Evolutionary conservation across 2,329 filamentous ascomycete genomes (phyloP).

Genomic region (Curvularia eragrostidis): DNA sequence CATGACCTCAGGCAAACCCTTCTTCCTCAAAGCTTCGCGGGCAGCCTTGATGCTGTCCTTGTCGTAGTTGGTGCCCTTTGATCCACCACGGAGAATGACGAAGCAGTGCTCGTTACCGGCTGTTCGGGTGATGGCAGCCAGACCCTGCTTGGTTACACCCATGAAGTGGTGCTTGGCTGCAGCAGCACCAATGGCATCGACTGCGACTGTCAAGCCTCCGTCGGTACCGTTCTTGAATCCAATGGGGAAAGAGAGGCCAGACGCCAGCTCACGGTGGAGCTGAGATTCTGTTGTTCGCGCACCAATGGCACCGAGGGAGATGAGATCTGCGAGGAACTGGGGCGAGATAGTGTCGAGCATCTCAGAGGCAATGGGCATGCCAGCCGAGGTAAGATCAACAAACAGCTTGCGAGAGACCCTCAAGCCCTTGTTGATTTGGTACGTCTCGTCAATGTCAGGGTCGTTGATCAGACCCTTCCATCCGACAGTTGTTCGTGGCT

Average conservation of each 20-base stretch:
- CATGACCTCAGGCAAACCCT: slow-evolving; percentile 84
- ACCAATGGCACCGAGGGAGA: slow-evolving; percentile 94
- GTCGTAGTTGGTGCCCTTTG: slow-evolving; percentile 92
- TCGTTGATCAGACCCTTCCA: slow-evolving; percentile 99
- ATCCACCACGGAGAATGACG: slow-evolving; percentile 91
- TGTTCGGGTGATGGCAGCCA: slow-evolving; percentile 93
- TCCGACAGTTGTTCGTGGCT: slow-evolving; percentile 95
- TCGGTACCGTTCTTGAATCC: slow-evolving; percentile 99
- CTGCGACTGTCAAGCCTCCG: slow-evolving; percentile 85
- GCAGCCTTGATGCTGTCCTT: slow-evolving; percentile 79
- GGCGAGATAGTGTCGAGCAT: slow-evolving; percentile 99
- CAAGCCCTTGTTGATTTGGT: slow-evolving; percentile 98
- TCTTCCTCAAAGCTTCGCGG: slow-evolving; percentile 79
- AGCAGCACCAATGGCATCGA: slow-evolving; percentile 88
- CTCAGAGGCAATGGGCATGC: slow-evolving; percentile 95
- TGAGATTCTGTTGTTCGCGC: slow-evolving; percentile 96
- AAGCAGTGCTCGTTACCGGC: slow-evolving; percentile 96
- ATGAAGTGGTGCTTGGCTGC: slow-evolving; percentile 94
- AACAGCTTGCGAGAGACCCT: slow-evolving; percentile 92
- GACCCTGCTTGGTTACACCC: slow-evolving; percentile 96
- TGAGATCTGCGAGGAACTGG: slow-evolving; percentile 94
- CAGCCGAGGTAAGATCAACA: slow-evolving; percentile 81
- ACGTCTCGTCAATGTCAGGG: slow-evolving; percentile 95
- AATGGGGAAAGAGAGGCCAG: slow-evolving; percentile 93
- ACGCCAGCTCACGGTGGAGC: slow-evolving; percentile 93